Percentiles rank a stretch among this genome's conserved stretches.
Evolutionary conservation across 2,329 filamentous ascomycete genomes (phyloP).

Genomic region (Chaetomiaceae sp.): DNA sequence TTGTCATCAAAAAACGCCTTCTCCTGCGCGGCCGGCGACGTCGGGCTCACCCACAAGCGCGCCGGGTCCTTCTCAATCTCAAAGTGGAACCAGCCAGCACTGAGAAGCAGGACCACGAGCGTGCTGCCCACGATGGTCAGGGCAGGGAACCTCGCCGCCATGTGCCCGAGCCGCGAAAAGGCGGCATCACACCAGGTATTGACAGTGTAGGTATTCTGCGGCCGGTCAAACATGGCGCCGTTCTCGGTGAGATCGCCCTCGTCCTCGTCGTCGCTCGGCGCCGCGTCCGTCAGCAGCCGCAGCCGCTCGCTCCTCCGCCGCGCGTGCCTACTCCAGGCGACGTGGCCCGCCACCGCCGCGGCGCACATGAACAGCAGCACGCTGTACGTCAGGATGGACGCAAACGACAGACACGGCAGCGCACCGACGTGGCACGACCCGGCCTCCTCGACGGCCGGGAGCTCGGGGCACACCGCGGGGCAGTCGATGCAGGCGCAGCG

Average conservation of each 20-base stretch:
- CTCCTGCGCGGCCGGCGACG: slow-evolving; percentile 83
- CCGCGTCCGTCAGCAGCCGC: slow-evolving; percentile 79
- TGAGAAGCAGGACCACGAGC: slow-evolving; percentile 72
- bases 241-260: slow-evolving; percentile 80
- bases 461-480: slow-evolving; percentile 73
- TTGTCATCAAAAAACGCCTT: slow-evolving; percentile 90
- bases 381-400: slow-evolving; percentile 81
- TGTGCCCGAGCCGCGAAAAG: slow-evolving; percentile 75
- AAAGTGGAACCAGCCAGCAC: slow-evolving; percentile 83
- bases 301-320: slow-evolving; percentile 74
- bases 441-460: slow-evolving; percentile 68
- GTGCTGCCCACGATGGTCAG: slow-evolving; percentile 76
- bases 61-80: slow-evolving; percentile 88
- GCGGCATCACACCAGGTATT: slow-evolving; percentile 77
- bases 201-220: slow-evolving; percentile 72
- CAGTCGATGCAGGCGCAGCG: slow-evolving; percentile 94
- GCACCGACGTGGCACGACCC: slow-evolving; percentile 77
- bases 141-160: slow-evolving; percentile 76
- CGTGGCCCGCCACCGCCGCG: slow-evolving; percentile 65
- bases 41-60: slow-evolving; percentile 92
- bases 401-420: slow-evolving; percentile 91
- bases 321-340: slow-evolving; percentile 69
- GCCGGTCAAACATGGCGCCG: slow-evolving; percentile 71
- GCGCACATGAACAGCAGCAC: slow-evolving; percentile 66
- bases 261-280: slow-evolving; percentile 87